phyloP scores from a whole-genome alignment of 139 green algal genomes.

The Ettlia oleoabundans region DNA sequence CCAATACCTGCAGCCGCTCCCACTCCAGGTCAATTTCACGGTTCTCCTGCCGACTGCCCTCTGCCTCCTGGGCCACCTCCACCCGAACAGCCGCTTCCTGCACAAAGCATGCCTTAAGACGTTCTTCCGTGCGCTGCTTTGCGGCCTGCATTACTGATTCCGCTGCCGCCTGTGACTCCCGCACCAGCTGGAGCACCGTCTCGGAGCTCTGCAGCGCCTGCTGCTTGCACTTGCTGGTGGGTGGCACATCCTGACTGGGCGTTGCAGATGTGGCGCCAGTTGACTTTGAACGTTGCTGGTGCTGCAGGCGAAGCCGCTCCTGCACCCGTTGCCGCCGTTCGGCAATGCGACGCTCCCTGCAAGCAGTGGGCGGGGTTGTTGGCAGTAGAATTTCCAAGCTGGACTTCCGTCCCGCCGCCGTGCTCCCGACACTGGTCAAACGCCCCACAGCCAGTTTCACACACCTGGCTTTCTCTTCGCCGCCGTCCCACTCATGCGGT shows the following conservation, averaged over 20 bases:
- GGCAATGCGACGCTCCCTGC: slow-evolving; percentile 18
- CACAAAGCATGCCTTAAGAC: not conserved
- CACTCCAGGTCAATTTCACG: slow-evolving; percentile 32
- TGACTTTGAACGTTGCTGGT: not conserved
- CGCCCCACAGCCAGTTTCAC: too few species aligned
- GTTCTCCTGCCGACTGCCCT: slow-evolving; percentile 14
- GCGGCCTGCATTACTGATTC: not conserved
- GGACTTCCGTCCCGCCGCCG: too few species aligned
- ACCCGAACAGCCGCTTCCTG: slow-evolving; percentile 20
- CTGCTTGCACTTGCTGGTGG: not conserved
- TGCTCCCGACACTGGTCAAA: too few species aligned
- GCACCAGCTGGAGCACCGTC: not conserved
- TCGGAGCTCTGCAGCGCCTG: not conserved
- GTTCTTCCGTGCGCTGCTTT: not conserved
- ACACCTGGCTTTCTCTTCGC: slow-evolving; percentile 22
- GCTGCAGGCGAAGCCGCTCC: not conserved
- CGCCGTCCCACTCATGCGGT: not conserved
- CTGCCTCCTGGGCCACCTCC: slow-evolving; percentile 9
- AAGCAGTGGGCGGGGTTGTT: not conserved
- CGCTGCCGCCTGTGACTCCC: not conserved
- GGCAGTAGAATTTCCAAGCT: too few species aligned
- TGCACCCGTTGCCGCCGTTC: slow-evolving; percentile 20
- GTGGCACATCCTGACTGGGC: not conserved
- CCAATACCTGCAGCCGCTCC: slow-evolving; percentile 22
- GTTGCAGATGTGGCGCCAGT: not conserved